Evolutionary conservation across 225 moss, liverwort and hornwort genomes (phyloP).

Genomic region (Anthoceros angustus): DNA sequence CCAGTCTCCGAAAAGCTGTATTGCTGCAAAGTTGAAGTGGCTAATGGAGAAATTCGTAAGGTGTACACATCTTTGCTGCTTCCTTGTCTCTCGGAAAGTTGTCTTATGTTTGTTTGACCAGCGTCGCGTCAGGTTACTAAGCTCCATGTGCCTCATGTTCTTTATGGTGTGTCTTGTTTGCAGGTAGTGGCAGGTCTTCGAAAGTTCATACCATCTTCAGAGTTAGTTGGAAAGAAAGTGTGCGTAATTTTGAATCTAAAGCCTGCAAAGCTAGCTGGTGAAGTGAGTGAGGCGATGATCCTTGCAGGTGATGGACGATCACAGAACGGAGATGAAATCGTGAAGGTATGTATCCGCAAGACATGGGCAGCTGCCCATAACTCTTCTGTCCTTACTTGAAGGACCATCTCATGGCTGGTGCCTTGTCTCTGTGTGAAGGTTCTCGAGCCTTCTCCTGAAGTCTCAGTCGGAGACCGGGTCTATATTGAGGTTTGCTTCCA

Average conservation of each 20-base stretch:
- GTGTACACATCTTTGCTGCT: conserved; percentile 14
- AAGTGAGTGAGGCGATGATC: conserved; percentile 92
- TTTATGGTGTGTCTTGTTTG: neutral
- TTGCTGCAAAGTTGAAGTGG: conserved; percentile 65
- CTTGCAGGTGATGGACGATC: conserved; percentile 56
- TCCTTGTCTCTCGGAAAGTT: neutral
- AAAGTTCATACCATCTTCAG: conserved; percentile 52
- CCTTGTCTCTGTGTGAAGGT: conserved; percentile 21
- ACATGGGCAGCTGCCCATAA: neutral
- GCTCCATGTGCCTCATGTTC: neutral
- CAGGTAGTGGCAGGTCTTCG: conserved; percentile 88
- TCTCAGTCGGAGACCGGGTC: conserved; percentile 54
- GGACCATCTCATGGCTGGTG: neutral
- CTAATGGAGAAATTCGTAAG: conserved; percentile 47
- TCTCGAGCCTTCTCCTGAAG: conserved; percentile 56
- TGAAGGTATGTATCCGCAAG: conserved; percentile 35
- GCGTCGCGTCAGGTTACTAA: neutral
- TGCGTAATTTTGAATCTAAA: conserved; percentile 78
- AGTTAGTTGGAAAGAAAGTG: conserved; percentile 61
- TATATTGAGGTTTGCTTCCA: conserved; percentile 47
- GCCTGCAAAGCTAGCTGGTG: conserved; percentile 86
- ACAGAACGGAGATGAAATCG: conserved; percentile 46
- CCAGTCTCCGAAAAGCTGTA: conserved; percentile 79
- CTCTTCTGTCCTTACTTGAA: neutral
- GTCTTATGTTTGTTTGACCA: neutral